Conservation (phyloP, 73 alveolate genomes). For the Halteria grandinella region DNA sequence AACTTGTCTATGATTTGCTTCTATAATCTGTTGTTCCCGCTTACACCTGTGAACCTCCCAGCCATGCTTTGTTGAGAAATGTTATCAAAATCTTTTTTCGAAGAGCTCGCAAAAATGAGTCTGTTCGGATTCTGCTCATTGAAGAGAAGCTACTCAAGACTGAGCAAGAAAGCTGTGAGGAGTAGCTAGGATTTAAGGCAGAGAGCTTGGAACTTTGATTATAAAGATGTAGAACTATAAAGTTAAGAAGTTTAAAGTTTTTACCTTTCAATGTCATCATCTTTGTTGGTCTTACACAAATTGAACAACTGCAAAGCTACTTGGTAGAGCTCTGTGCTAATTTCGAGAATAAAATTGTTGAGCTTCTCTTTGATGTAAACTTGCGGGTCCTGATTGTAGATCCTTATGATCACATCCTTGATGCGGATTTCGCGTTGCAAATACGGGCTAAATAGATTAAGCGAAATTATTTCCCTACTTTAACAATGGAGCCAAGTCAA, state of each 20-base stretch:
- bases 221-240: background rate
- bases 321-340: slow-evolving; percentile 12
- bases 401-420: slow-evolving; percentile 19
- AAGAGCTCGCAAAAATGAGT: too few relatives aligned
- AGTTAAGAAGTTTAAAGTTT: background rate
- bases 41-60: slow-evolving; percentile 5
- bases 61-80: too few relatives aligned
- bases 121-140: slow-evolving; percentile 45
- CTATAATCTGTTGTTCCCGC: slow-evolving; percentile 13
- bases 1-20: slow-evolving; percentile 36
- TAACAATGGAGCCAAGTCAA: background rate
- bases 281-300: slow-evolving; percentile 1
- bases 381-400: slow-evolving; percentile 42
- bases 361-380: slow-evolving; percentile 40
- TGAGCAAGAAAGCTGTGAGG: slow-evolving; percentile 22
- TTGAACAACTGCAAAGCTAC: slow-evolving; percentile 17
- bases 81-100: too few relatives aligned
- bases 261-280: slow-evolving; percentile 11
- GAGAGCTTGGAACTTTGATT: background rate
- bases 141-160: slow-evolving; percentile 35
- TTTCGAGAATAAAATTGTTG: slow-evolving; percentile 24
- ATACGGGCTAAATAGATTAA: slow-evolving; percentile 12
- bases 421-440: slow-evolving; percentile 34
- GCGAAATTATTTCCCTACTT: background rate
- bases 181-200: slow-evolving; percentile 13